Conservation (phyloP, 225 moss, liverwort and hornwort species). For the Marchantia paleacea region DNA sequence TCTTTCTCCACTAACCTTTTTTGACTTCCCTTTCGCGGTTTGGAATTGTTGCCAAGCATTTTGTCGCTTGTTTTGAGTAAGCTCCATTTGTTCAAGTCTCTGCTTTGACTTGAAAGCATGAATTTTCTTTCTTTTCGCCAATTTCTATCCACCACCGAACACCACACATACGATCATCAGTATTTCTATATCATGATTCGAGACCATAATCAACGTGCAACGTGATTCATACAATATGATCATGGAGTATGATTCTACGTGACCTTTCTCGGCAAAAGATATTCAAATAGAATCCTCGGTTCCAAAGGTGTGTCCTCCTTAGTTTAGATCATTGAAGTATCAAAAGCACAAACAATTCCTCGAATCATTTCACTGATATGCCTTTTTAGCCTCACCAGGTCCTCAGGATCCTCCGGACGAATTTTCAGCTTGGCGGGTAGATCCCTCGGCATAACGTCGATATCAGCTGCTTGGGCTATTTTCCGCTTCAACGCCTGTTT, state of each 20-base stretch:
- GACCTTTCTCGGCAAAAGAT: too few relatives aligned
- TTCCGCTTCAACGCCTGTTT: conserved; percentile 76
- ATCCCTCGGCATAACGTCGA: conserved; percentile 73
- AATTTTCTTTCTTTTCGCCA: conserved; percentile 92
- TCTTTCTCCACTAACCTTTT: conserved; percentile 52
- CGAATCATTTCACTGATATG: neutral
- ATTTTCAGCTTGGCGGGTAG: conserved; percentile 87
- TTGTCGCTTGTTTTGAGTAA: conserved; percentile 96
- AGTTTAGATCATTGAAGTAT: too few relatives aligned
- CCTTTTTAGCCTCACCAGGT: conserved; percentile 46
- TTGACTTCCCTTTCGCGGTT: conserved; percentile 85
- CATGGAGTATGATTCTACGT: too few relatives aligned
- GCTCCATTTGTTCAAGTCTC: conserved; percentile 96
- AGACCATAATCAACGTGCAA: too few relatives aligned
- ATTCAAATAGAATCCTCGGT: too few relatives aligned
- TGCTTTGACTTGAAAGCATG: conserved; percentile 99
- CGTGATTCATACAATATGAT: too few relatives aligned
- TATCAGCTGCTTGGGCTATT: conserved; percentile 63
- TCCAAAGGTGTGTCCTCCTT: too few relatives aligned
- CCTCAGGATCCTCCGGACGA: conserved; percentile 82
- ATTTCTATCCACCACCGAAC: conserved; percentile 51
- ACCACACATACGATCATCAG: neutral
- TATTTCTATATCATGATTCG: too few relatives aligned
- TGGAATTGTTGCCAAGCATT: conserved; percentile 99
- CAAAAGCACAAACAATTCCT: too few relatives aligned